A percentile compares a stretch with the other conserved stretches of the same genome.
phyloP scores from a whole-genome alignment of 495 filamentous ascomycete species.

The Tuber indicum region DNA sequence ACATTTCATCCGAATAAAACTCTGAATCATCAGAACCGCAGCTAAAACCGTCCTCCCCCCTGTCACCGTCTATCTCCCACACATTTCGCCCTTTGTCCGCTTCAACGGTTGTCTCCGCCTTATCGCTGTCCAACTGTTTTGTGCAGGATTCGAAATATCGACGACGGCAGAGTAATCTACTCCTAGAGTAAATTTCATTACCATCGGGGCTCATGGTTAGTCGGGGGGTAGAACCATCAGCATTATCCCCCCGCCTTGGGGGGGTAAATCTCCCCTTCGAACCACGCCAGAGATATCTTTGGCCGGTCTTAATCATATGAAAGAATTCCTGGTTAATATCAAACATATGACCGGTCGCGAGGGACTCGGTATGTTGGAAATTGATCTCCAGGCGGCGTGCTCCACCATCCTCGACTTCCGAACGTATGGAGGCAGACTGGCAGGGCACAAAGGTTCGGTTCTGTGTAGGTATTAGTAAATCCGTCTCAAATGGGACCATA shows the following conservation, averaged over 20 bases:
- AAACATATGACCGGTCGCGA: slow-evolving; percentile 1
- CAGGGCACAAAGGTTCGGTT: too few relatives aligned
- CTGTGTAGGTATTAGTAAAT: too few relatives aligned
- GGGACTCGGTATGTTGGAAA: slow-evolving; percentile 16
- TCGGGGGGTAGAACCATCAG: slow-evolving; percentile 14
- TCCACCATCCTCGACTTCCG: neutral
- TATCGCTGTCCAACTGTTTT: neutral
- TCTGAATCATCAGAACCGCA: too few relatives aligned
- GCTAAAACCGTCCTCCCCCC: too few relatives aligned
- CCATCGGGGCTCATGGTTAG: neutral
- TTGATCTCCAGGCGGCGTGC: slow-evolving; percentile 11
- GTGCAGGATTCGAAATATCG: too few relatives aligned
- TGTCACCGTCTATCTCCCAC: too few relatives aligned
- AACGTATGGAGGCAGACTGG: neutral
- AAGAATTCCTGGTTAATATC: slow-evolving; percentile 10
- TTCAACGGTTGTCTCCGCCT: too few relatives aligned
- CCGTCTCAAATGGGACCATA: too few relatives aligned
- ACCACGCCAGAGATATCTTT: slow-evolving; percentile 20
- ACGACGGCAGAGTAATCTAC: neutral
- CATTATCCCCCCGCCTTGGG: neutral
- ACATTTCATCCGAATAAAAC: too few relatives aligned
- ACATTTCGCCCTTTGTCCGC: too few relatives aligned
- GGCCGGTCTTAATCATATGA: slow-evolving; percentile 4
- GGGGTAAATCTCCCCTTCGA: slow-evolving; percentile 25
- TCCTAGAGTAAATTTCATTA: neutral